Evolutionary conservation across 805 yeast genomes (phyloP), one percentile per base, ranked within the genome.

Genomic region (Cyberlindnera suaveolens): DNA sequence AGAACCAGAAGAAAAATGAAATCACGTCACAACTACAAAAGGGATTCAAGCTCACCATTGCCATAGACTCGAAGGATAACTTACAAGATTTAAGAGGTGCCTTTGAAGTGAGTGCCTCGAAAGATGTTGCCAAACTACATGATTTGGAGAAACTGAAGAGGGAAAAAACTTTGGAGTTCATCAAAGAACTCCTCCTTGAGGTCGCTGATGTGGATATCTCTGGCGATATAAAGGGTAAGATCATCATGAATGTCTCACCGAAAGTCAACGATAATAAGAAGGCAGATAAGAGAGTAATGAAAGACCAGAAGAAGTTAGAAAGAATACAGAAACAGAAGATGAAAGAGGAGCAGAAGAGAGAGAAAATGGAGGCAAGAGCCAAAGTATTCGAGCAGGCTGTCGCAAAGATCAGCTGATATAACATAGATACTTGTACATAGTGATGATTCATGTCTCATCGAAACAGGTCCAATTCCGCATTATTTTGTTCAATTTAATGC

Each of bases 1-100:
- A 54, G 23, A 69, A 71, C 32, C 85, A 79, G 46, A 79, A 79
- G 53, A 62, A 63, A 13, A 66, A 67, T 42, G 85, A 79, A 51
- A 72, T 79, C 15, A 53, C 61, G 33, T 56, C 61, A 3, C 70
- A 74, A 16, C 49, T 77, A 45, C 61, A 64, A 31, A 75, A 70
- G 44, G 78, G 75, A 5, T 56, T 56, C 38, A 66, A 63, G 33
- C 42, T 51, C 14, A 50, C 48, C 9, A 66, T 74, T 6, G 62
- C 64, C 16, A 53, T 75, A 17, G 77, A 70, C 44, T 66, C 68
- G 11, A 69, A 61, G 44, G 59, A 58, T 4, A 45, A 48, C n/a
- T 26, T 57, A 34, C 53, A 51, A n/a, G 48, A 47, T 26, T 19
- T 45, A 10, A 44, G 35, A 31, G 45, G 47, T 19, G 45, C 41